Conservation (phyloP, 139 green algal species). For the Chlorella sp. region DNA sequence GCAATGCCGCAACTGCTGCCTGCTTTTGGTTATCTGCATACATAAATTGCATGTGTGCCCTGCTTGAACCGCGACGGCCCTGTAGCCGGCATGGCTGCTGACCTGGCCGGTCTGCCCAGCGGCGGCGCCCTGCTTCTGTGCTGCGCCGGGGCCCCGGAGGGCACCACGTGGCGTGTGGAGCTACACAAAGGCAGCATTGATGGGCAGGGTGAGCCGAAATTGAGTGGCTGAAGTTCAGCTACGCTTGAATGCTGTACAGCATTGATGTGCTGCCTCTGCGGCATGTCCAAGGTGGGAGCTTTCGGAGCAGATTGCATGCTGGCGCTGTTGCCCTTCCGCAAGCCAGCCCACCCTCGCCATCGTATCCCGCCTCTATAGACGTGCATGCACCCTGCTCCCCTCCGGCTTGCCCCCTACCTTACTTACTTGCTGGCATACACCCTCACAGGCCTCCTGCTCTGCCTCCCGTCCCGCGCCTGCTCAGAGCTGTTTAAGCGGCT, state of each 20-base stretch:
- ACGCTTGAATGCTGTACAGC: no score
- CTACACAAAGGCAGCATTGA: not conserved
- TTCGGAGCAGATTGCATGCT: not conserved
- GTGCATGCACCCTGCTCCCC: no score
- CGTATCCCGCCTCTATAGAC: not conserved
- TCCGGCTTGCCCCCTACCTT: no score
- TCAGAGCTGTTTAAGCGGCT: constrained; percentile 1
- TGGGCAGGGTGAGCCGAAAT: not conserved
- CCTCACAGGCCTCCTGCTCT: no score
- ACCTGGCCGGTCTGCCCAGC: not conserved
- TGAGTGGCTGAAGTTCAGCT: no score
- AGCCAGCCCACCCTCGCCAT: no score
- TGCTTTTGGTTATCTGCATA: not conserved
- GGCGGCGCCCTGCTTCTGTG: not conserved
- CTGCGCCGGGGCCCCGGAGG: not conserved
- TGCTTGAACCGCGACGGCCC: no score
- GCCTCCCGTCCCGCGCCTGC: not conserved
- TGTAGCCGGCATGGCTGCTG: constrained; percentile 10
- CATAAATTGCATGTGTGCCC: no score
- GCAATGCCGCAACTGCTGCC: not conserved
- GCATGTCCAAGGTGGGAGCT: not conserved
- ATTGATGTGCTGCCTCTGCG: no score
- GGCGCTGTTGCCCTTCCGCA: not conserved
- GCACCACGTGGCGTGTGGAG: not conserved
- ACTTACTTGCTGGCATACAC: not conserved